A percentile compares a stretch with the other conserved stretches of the same genome.
phyloP scores from a whole-genome alignment of 2,329 filamentous ascomycete genomes.

The Cladophialophora psammophila region DNA sequence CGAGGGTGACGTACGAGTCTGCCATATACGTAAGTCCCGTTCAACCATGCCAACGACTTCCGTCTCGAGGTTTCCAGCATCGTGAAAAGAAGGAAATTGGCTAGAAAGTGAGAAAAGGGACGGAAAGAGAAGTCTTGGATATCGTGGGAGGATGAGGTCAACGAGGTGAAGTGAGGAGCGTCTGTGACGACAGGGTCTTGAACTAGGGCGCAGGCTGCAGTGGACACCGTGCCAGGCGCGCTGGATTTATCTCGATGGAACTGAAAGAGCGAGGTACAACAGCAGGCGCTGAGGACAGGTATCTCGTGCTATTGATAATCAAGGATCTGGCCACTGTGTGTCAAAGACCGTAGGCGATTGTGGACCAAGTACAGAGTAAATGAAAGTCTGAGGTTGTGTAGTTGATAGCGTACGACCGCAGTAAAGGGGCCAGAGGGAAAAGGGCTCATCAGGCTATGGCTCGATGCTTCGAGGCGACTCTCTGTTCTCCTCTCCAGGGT shows the following conservation, averaged over 20 bases:
- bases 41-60: conserved; percentile 54
- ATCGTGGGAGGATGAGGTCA: conserved; percentile 25
- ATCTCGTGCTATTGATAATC: conserved; percentile 11
- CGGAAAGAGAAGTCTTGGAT: conserved; percentile 36
- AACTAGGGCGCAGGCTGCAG: conserved; percentile 23
- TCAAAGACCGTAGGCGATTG: not conserved
- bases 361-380: not conserved
- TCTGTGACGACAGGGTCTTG: conserved; percentile 31
- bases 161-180: conserved; percentile 19
- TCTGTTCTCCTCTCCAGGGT: not conserved
- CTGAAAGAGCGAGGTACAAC: conserved; percentile 1
- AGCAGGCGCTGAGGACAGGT: not conserved
- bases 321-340: not conserved
- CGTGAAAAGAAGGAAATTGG: conserved; percentile 38
- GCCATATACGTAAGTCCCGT: conserved; percentile 54
- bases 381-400: not conserved
- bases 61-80: conserved; percentile 53
- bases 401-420: not conserved
- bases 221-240: conserved; percentile 3
- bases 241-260: conserved; percentile 8
- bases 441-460: not conserved
- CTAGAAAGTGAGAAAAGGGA: conserved; percentile 27
- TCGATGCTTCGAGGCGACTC: not conserved
- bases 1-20: conserved; percentile 39
- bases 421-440: too few relatives aligned